A percentile compares a stretch with the other conserved stretches of the same genome.
Evolutionary conservation across 352 stramenopile species (phyloP).

Genomic region (Pythium coloratum): DNA sequence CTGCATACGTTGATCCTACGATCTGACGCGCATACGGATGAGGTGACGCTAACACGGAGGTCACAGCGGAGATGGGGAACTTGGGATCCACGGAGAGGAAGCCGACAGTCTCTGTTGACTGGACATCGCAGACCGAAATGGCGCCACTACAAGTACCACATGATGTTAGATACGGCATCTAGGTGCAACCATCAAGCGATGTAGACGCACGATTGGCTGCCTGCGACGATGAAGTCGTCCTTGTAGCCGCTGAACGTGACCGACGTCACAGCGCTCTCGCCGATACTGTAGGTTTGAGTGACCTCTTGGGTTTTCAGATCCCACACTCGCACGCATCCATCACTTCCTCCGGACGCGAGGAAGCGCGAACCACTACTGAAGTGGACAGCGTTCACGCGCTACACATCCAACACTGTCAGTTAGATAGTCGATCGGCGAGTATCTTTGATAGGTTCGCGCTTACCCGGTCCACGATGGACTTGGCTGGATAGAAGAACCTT

Average conservation of each 20-base stretch:
- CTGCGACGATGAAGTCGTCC: constrained; percentile 68
- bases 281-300: constrained; percentile 63
- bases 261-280: constrained; percentile 58
- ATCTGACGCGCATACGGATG: constrained; percentile 61
- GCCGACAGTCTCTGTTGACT: constrained; percentile 47
- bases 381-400: constrained; percentile 64
- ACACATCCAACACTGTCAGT: neutral
- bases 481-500: constrained; percentile 58
- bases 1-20: constrained; percentile 55
- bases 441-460: neutral
- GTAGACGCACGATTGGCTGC: constrained; percentile 52
- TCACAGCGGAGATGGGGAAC: constrained; percentile 52
- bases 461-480: constrained; percentile 40
- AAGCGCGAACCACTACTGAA: constrained; percentile 76
- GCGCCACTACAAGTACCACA: constrained; percentile 35
- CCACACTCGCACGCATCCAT: constrained; percentile 68
- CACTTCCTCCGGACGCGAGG: constrained; percentile 52
- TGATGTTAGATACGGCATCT: neutral
- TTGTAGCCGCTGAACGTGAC: constrained; percentile 74
- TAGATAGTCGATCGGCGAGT: neutral
- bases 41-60: constrained; percentile 51
- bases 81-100: constrained; percentile 51
- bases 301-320: constrained; percentile 77
- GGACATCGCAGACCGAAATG: constrained; percentile 65
- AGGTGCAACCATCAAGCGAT: too few relatives aligned